Evolutionary conservation across 139 green algal genomes (phyloP).

Genomic region (Chlamydomonas sp.): DNA sequence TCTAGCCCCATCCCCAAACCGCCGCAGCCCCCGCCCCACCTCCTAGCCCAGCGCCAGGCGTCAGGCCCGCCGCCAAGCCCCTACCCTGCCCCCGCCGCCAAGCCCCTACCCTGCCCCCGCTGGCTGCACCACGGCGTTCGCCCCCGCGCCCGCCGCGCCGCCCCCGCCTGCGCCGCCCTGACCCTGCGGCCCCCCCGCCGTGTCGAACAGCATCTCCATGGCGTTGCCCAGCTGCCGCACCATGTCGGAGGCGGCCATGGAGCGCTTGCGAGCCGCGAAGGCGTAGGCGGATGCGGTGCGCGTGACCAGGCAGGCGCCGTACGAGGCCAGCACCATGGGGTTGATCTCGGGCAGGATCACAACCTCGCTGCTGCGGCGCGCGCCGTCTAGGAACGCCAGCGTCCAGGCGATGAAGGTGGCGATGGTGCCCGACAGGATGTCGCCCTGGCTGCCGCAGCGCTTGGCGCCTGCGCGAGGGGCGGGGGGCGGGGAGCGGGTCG

Average conservation of each 20-base stretch:
- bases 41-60: no score
- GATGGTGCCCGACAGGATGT: slow-evolving; percentile 63
- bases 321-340: slow-evolving; percentile 51
- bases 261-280: slow-evolving; percentile 17
- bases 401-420: slow-evolving; percentile 56
- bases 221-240: slow-evolving; percentile 41
- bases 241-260: slow-evolving; percentile 52
- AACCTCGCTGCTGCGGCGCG: slow-evolving; percentile 6
- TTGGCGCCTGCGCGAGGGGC: slow-evolving; percentile 33
- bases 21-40: no score
- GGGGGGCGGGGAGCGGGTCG: background rate
- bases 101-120: no score
- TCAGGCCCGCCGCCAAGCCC: no score
- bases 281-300: slow-evolving; percentile 41
- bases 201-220: slow-evolving; percentile 53
- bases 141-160: background rate
- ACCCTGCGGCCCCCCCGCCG: background rate
- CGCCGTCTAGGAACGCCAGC: slow-evolving; percentile 37
- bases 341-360: slow-evolving; percentile 54
- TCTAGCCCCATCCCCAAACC: no score
- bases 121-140: background rate
- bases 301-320: slow-evolving; percentile 48
- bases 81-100: no score
- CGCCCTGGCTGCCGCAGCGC: slow-evolving; percentile 74
- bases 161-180: background rate